Evolutionary conservation across 257 asterid genomes (phyloP), one percentile per base, ranked within the genome.

Genomic region (Cruciata laevipes): DNA sequence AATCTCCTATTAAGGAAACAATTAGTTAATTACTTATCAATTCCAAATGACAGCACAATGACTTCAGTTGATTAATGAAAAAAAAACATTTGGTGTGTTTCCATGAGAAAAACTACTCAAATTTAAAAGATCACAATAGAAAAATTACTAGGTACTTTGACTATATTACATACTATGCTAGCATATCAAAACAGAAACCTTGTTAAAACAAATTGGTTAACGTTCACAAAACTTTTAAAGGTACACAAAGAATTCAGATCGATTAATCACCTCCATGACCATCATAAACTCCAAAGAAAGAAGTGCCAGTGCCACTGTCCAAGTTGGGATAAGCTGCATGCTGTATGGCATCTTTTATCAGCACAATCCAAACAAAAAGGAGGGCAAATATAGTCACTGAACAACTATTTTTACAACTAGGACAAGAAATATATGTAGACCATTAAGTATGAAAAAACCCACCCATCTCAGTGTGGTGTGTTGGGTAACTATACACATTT

Each of bases 261-360:
- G 16, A 67, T 35, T 40, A 27, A 24, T 85, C 85, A 90, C 99
- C 99, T 79, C 99, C 99, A 82, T 94, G 99, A 71, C 99, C 99
- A 85, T 94, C 99, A 83, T 90, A 94, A 75, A 94, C 99, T 78
- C 95, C 97, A 82, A 94, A 94, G 77, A 86, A 88, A 71, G 99
- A 85, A 33, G 96, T 84, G 59, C 89, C 79, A 33, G 96, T 84
- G 59, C 89, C 79, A 68, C 73, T 81, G 77, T 86, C 96, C 92
- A 90, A 76, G 83, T 84, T 66, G 68, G 88, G 80, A 82, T 73
- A 80, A 59, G 94, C 89, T 80, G 99, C 97, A 85, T 94, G 99
- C 97, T 94, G 84, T 53, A 82, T 72, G 79, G 76, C 52, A 76
- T 78, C 66, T 73, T 82, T 23, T 68, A 73, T 77, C 40, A 84